phyloP scores from a whole-genome alignment of 768 basidiomycete species.

The Tricholoma sp. region DNA sequence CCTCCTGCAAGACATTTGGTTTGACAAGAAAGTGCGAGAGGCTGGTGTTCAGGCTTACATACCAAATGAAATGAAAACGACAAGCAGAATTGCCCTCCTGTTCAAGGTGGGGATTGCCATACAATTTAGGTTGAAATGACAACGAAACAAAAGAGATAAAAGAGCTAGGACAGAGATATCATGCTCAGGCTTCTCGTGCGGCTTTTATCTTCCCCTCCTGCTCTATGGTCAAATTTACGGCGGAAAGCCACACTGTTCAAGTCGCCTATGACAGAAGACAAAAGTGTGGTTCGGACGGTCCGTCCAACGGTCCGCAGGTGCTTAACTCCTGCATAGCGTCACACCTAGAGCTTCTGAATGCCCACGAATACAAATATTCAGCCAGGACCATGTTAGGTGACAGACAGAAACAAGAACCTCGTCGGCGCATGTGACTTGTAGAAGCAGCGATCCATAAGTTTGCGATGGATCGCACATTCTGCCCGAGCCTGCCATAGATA shows the following conservation, averaged over 20 bases:
- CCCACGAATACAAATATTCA: too few relatives aligned
- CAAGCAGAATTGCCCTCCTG: constrained; percentile 55
- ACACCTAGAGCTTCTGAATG: too few relatives aligned
- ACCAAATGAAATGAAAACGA: constrained; percentile 73
- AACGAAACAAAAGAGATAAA: constrained; percentile 9
- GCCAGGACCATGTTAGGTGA: too few relatives aligned
- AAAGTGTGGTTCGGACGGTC: constrained; percentile 8
- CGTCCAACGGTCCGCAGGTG: constrained; percentile 12
- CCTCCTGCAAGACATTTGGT: constrained; percentile 11
- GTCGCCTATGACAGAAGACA: too few relatives aligned
- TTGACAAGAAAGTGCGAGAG: neutral
- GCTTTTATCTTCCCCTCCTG: constrained; percentile 9
- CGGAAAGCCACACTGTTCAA: too few relatives aligned
- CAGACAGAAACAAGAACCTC: too few relatives aligned
- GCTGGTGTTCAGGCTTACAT: constrained; percentile 16
- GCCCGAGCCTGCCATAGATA: too few relatives aligned
- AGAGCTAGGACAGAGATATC: constrained; percentile 13
- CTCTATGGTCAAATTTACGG: neutral
- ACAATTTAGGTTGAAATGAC: neutral
- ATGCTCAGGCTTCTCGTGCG: neutral
- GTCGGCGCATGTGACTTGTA: too few relatives aligned
- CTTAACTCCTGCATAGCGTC: neutral
- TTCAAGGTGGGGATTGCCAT: constrained; percentile 48
- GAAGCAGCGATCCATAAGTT: too few relatives aligned
- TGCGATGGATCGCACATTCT: neutral